Evolutionary conservation across 2,329 filamentous ascomycete species (phyloP), one percentile per base, ranked within the genome.

Genomic region (Diplodia intermedia): DNA sequence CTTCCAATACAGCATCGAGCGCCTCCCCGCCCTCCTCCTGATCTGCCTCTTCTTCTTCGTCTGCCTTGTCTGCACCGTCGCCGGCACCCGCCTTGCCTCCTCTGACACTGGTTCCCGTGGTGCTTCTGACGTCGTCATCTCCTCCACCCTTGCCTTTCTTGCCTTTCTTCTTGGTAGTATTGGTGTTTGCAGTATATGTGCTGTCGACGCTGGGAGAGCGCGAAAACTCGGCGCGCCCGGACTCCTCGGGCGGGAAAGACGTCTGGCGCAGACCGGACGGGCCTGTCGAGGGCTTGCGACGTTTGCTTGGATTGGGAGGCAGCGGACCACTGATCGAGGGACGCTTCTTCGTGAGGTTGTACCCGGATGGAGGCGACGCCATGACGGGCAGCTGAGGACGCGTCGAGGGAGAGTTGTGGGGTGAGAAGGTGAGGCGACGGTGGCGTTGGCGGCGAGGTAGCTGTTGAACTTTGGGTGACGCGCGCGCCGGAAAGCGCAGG

Each of bases 211-310:
- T 91, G 0, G 90, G 90, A 0, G 89, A 91, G 18, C 90, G 86
- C 20, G 83, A 83, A 71, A 79, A 82, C 50, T 85, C 85, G 26
- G 83, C 79, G n/a, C 76, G 78, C 23, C 78, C 66, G 79, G 69
- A 70, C 79, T 79, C 82, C 69, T 88, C 89, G 31, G 91, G 91
- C 0, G 91, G 90, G 75, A 93, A 95, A 0, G 91, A 93, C 4
- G 92, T 94, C 75, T 93, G 91, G 49, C 92, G 90, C 1, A 95
- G 86, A 71, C 92, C 90, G 0, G 86, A 82, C 1, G 86, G 86
- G 9, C 84, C 79, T 3, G 89, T 86, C 14, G 90, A 92, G 6
- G 89, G 85, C 76, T 94, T 94, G 75, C 91, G 89, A 56, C 90
- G 89, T 76, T 92, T 92, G 56, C 82, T 78, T 43, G 18, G 81